Evolutionary conservation across 306 rosid species (phyloP).

Genomic region (Rosa multiflora): DNA sequence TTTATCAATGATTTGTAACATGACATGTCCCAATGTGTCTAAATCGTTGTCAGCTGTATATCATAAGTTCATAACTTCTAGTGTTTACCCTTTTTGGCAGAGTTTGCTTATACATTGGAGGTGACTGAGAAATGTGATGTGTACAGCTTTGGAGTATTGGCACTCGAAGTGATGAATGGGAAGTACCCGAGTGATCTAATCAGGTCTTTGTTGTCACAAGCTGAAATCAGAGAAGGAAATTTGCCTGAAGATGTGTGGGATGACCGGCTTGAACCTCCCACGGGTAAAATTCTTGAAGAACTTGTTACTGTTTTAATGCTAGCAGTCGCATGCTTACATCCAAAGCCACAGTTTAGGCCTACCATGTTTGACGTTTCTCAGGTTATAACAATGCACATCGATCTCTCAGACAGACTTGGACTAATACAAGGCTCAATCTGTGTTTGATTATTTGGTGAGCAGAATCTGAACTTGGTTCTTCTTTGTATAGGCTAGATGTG

Average conservation of each 20-base stretch:
- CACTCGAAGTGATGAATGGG: conserved; percentile 30
- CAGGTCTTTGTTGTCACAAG: conserved; percentile 12
- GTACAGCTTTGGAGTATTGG: conserved; percentile 28
- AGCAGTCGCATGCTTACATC: conserved; percentile 35
- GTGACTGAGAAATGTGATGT: conserved; percentile 22
- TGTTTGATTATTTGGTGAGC: neutral
- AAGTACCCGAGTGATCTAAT: conserved; percentile 29
- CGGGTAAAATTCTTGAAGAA: conserved; percentile 14
- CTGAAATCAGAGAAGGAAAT: conserved; percentile 3
- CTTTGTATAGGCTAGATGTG: neutral
- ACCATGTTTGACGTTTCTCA: conserved; percentile 31
- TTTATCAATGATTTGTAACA: neutral
- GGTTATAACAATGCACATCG: conserved; percentile 11
- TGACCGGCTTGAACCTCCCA: conserved; percentile 28
- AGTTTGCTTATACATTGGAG: conserved; percentile 29
- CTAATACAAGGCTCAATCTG: neutral
- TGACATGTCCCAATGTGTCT: neutral
- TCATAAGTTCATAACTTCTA: neutral
- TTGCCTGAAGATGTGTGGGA: conserved; percentile 29
- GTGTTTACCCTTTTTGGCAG: neutral
- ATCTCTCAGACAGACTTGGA: conserved; percentile 3
- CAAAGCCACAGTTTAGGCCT: conserved; percentile 31
- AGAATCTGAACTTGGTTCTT: neutral
- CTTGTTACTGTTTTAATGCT: conserved; percentile 20
- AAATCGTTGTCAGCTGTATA: neutral